A percentile compares a stretch with the other conserved stretches of the same genome.
Conservation (phyloP, 2,329 filamentous ascomycete genomes). For the Cadophora sp. region DNA sequence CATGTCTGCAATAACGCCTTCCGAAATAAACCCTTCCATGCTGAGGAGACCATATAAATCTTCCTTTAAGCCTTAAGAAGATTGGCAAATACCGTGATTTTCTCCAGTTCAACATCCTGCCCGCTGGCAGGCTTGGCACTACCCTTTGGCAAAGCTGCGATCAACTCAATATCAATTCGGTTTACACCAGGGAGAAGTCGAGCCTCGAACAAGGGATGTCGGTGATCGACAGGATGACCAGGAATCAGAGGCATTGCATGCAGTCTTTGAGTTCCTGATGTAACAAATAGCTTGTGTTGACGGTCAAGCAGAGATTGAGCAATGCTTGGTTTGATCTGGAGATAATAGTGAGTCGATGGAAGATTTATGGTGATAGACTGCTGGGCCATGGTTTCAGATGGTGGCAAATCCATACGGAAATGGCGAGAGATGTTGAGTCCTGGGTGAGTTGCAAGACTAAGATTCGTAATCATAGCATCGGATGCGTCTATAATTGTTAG, state of each 20-base stretch:
- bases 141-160: conserved; percentile 70
- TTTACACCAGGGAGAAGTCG: conserved; percentile 76
- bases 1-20: conserved; percentile 24
- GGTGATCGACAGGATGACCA: conserved; percentile 59
- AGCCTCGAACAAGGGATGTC: conserved; percentile 77
- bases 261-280: conserved; percentile 70
- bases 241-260: conserved; percentile 54
- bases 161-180: conserved; percentile 77
- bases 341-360: conserved; percentile 68
- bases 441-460: conserved; percentile 73
- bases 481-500: conserved; percentile 52
- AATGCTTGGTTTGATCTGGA: conserved; percentile 74
- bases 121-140: conserved; percentile 61
- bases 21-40: conserved; percentile 6
- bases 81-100: conserved; percentile 77
- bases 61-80: conserved; percentile 55
- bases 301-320: conserved; percentile 68
- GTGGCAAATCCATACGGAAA: conserved; percentile 68
- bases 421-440: conserved; percentile 66
- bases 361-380: conserved; percentile 77
- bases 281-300: conserved; percentile 79
- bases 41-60: neutral
- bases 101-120: conserved; percentile 77
- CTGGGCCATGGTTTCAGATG: conserved; percentile 69
- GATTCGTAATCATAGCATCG: conserved; percentile 70